phyloP scores from a whole-genome alignment of 2,329 filamentous ascomycete genomes.

The Colletotrichum noveboracense region DNA sequence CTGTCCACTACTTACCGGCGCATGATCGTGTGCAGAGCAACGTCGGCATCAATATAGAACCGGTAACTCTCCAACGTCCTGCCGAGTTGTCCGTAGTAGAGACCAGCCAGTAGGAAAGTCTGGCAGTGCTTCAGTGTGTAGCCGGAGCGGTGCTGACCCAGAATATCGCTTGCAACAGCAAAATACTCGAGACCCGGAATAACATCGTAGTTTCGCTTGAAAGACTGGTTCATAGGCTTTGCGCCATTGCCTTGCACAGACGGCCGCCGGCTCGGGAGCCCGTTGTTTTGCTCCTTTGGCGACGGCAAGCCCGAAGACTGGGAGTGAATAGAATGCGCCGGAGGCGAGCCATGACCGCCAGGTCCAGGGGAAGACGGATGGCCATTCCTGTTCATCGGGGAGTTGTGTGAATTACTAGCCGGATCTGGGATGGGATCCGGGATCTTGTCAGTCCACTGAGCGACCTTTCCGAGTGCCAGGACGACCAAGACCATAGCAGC shows the following conservation, averaged over 20 bases:
- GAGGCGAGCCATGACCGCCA: conserved; percentile 57
- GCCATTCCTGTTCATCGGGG: conserved; percentile 50
- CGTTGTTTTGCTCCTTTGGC: conserved; percentile 55
- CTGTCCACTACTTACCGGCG: conserved; percentile 64
- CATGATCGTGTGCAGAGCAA: conserved; percentile 73
- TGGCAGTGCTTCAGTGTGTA: conserved; percentile 86
- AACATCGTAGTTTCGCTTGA: conserved; percentile 74
- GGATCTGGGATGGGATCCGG: conserved; percentile 50
- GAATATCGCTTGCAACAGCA: conserved; percentile 82
- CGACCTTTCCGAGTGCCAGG: conserved; percentile 87
- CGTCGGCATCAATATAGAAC: conserved; percentile 62
- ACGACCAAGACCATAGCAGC: conserved; percentile 85
- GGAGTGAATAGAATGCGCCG: conserved; percentile 44
- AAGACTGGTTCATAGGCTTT: conserved; percentile 16
- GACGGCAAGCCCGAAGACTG: conserved; percentile 57
- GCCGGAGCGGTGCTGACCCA: conserved; percentile 80
- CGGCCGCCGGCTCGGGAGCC: conserved; percentile 49
- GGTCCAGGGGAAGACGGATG: conserved; percentile 51
- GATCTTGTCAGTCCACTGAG: conserved; percentile 58
- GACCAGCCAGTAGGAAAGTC: conserved; percentile 80
- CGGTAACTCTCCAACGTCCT: conserved; percentile 84
- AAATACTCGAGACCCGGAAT: conserved; percentile 93
- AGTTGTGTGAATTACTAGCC: conserved; percentile 42
- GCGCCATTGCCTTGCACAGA: conserved; percentile 52
- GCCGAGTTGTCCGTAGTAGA: conserved; percentile 89